Conservation (phyloP, 2,329 filamentous ascomycete species). For the Cryphonectria japonica region DNA sequence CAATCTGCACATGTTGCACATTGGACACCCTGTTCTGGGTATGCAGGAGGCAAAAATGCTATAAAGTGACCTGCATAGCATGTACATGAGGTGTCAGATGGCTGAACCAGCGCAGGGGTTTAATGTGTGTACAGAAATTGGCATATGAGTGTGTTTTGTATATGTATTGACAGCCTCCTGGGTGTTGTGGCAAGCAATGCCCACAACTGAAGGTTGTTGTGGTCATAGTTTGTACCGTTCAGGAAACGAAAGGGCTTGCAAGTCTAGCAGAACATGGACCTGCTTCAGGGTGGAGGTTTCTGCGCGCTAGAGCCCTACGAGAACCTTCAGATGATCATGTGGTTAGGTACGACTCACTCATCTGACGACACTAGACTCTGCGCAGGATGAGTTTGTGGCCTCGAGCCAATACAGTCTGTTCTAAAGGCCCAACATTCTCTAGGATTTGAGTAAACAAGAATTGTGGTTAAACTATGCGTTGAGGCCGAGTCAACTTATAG, state of each 20-base stretch:
- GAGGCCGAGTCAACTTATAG: neutral
- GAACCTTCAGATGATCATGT: neutral
- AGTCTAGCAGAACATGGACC: conserved; percentile 38
- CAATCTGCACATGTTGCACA: neutral
- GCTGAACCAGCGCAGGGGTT: neutral
- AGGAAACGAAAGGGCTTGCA: conserved; percentile 47
- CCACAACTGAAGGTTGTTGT: neutral
- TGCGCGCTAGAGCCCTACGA: neutral
- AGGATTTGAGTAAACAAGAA: too few species aligned
- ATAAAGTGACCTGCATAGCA: neutral
- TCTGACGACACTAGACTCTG: neutral
- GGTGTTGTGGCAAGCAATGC: neutral
- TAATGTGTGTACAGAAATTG: neutral
- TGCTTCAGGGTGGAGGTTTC: neutral
- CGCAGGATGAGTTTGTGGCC: neutral
- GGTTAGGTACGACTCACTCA: neutral
- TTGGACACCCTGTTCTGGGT: neutral
- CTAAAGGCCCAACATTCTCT: neutral
- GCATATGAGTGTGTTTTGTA: neutral
- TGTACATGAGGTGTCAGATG: neutral
- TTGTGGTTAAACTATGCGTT: neutral
- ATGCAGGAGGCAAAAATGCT: neutral
- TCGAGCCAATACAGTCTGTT: neutral
- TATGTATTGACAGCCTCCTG: neutral
- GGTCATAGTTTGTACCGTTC: conserved; percentile 35